Conservation (phyloP, 305 asterid species). For the Solanum aculeatissimum region DNA sequence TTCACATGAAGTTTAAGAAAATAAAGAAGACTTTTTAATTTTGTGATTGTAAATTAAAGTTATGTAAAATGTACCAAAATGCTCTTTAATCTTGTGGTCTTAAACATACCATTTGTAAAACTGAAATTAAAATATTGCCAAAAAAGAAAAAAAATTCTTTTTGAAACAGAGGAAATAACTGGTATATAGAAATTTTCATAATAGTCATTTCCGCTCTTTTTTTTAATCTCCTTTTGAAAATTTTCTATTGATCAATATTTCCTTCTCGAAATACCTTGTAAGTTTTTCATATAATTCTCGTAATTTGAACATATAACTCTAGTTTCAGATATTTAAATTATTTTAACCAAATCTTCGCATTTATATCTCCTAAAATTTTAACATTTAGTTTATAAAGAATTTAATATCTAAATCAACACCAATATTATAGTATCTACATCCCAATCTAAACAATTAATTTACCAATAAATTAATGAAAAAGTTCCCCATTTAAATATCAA, state of each 20-base stretch:
- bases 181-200: not conserved
- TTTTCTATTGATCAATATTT: not conserved
- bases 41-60: no score
- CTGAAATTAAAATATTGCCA: no score
- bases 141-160: no score
- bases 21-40: no score
- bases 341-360: not conserved
- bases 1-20: no score
- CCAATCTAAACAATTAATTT: not conserved
- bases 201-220: no score
- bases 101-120: no score
- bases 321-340: not conserved
- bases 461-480: not conserved
- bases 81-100: no score
- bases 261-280: fast-evolving
- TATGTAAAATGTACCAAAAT: no score
- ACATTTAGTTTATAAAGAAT: not conserved
- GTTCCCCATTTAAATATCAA: not conserved
- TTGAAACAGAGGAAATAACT: not conserved
- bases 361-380: not conserved
- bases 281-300: not conserved
- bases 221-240: not conserved
- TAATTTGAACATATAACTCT: not conserved
- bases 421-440: not conserved
- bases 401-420: not conserved